phyloP scores from a whole-genome alignment of 192 early-diverging fungal genomes.

The Coemansia sp. region DNA sequence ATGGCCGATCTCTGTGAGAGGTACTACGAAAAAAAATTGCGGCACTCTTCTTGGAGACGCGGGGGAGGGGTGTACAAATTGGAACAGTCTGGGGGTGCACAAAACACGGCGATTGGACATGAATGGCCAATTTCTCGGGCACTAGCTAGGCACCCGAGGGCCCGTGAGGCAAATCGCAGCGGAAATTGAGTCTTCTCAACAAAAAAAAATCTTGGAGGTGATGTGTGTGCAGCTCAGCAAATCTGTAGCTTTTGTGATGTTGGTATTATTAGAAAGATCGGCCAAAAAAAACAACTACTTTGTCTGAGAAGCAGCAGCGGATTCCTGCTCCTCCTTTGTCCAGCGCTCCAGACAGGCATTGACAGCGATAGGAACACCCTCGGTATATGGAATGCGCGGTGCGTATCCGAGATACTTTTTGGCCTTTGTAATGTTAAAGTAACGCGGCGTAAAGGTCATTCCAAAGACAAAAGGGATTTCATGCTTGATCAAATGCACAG shows the following conservation, averaged over 20 bases:
- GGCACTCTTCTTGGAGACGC: neutral
- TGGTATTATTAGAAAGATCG: neutral
- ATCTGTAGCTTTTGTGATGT: neutral
- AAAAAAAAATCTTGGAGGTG: no score
- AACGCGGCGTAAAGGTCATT: conserved; percentile 77
- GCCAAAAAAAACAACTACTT: neutral
- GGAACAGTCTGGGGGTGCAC: neutral
- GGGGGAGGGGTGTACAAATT: neutral
- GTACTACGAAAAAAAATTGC: neutral
- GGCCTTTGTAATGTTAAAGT: conserved; percentile 89
- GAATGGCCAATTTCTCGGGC: neutral
- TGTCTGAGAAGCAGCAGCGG: neutral
- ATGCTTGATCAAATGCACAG: conserved; percentile 64
- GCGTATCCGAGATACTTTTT: conserved; percentile 69
- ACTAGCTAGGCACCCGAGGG: neutral
- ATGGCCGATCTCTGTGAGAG: neutral
- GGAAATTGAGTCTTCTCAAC: neutral
- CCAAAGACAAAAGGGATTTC: conserved; percentile 82
- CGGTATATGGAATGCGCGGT: conserved; percentile 59
- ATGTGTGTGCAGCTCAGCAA: neutral
- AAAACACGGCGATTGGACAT: neutral
- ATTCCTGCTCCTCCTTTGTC: conserved; percentile 36
- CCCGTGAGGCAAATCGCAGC: neutral
- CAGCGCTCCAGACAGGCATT: conserved; percentile 51
- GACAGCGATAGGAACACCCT: conserved; percentile 59